Percentiles rank a stretch among this genome's conserved stretches.
Conservation (phyloP, 1,139 yeast genomes). For the Geotrichum fermentans region DNA sequence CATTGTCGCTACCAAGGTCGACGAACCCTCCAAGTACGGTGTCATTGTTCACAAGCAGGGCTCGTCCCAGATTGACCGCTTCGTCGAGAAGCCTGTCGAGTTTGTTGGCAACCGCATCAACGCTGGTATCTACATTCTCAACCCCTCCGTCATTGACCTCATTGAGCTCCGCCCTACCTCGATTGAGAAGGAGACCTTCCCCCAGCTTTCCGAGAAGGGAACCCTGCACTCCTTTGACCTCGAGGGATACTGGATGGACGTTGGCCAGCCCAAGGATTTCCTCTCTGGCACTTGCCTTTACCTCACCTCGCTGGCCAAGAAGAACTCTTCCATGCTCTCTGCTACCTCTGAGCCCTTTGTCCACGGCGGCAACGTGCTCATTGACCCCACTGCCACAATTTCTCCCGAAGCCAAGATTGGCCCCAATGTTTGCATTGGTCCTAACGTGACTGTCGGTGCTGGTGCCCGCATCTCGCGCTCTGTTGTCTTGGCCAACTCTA, state of each 20-base stretch:
- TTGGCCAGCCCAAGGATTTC: slow-evolving; percentile 99
- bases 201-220: slow-evolving; percentile 82
- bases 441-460: slow-evolving; percentile 91
- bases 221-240: slow-evolving; percentile 91
- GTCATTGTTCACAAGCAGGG: slow-evolving; percentile 95
- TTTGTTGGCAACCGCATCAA: slow-evolving; percentile 85
- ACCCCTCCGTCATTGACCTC: slow-evolving; percentile 93
- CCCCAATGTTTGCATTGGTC: slow-evolving; percentile 97
- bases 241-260: slow-evolving; percentile 99
- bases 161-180: slow-evolving; percentile 98
- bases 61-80: slow-evolving; percentile 92
- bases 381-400: slow-evolving; percentile 92
- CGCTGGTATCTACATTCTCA: slow-evolving; percentile 94
- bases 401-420: slow-evolving; percentile 94
- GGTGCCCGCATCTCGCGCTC: slow-evolving; percentile 98
- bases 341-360: slow-evolving; percentile 61
- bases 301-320: slow-evolving; percentile 80
- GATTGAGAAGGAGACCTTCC: slow-evolving; percentile 99
- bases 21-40: slow-evolving; percentile 99
- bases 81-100: slow-evolving; percentile 98
- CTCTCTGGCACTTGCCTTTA: slow-evolving; percentile 92
- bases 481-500: slow-evolving; percentile 85
- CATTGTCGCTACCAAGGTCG: slow-evolving; percentile 98
- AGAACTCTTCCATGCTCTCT: slow-evolving; percentile 64
- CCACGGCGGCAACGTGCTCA: slow-evolving; percentile 89